phyloP scores from a whole-genome alignment of 306 rosid genomes.

The Malus orientalis region DNA sequence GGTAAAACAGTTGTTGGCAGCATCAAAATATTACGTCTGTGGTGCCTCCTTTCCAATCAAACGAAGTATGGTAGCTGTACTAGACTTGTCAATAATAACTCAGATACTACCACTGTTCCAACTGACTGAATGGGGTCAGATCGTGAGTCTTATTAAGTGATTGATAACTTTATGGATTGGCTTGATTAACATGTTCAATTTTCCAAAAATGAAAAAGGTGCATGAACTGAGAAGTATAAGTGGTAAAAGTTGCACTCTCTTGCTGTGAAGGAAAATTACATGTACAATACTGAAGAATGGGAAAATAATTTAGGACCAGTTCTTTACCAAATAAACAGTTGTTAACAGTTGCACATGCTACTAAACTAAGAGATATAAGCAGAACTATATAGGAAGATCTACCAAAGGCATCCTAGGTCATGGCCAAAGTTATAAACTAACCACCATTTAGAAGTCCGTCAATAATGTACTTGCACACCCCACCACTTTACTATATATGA shows the following conservation, averaged over 20 bases:
- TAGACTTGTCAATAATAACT: not conserved
- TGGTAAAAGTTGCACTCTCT: not conserved
- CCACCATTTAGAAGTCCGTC: not conserved
- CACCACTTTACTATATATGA: not conserved
- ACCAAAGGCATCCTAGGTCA: not conserved
- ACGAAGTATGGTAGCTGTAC: not conserved
- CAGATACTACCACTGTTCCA: not conserved
- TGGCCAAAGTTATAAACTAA: not conserved
- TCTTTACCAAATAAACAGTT: not conserved
- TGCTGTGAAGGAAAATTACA: not conserved
- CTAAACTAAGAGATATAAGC: not conserved
- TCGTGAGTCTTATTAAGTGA: not conserved
- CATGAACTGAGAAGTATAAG: not conserved
- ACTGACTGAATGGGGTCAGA: not conserved
- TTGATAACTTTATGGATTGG: not conserved
- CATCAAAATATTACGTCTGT: not conserved
- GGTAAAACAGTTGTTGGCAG: not conserved
- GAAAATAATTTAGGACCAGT: not conserved
- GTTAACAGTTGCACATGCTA: not conserved
- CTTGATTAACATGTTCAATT: not conserved
- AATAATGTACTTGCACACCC: not conserved
- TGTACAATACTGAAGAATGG: not conserved
- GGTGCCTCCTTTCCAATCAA: not conserved
- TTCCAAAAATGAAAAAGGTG: not conserved
- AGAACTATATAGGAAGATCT: not conserved